Evolutionary conservation across 306 rosid species (phyloP).

Genomic region (Casuarina glauca): DNA sequence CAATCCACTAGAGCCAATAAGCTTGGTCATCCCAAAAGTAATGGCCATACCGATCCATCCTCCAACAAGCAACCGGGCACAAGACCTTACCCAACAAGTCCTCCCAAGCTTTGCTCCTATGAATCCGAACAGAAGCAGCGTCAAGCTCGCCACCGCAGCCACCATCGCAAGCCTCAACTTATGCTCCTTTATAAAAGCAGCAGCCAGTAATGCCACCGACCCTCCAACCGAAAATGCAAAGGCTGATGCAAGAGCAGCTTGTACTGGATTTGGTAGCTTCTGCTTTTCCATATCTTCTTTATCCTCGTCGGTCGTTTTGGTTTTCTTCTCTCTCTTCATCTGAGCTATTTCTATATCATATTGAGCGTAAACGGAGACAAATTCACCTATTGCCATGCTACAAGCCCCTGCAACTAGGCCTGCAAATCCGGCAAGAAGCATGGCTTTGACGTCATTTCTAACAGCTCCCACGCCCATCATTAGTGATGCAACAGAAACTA

Average conservation of each 20-base stretch:
- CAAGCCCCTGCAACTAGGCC: constrained; percentile 26
- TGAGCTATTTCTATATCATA: constrained; percentile 24
- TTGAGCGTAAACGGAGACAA: constrained; percentile 25
- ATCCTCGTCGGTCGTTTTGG: background rate
- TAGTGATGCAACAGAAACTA: constrained; percentile 19
- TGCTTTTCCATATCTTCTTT: background rate
- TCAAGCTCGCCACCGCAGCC: constrained; percentile 16
- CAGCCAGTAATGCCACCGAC: constrained; percentile 14
- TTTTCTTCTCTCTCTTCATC: background rate
- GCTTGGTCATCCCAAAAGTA: constrained; percentile 33
- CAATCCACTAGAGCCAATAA: constrained; percentile 25
- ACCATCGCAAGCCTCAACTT: constrained; percentile 10
- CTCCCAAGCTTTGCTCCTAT: constrained; percentile 25
- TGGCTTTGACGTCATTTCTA: constrained; percentile 8
- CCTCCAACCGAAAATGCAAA: constrained; percentile 21
- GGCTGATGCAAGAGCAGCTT: constrained; percentile 22
- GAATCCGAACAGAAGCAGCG: constrained; percentile 20
- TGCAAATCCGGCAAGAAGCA: constrained; percentile 26
- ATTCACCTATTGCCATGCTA: constrained; percentile 31
- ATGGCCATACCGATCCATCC: constrained; percentile 35
- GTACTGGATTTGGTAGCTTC: constrained; percentile 23
- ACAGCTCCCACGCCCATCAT: constrained; percentile 31
- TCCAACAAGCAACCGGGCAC: constrained; percentile 19
- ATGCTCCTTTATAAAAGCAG: constrained; percentile 1
- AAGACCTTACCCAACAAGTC: background rate